Evolutionary conservation across 1,139 yeast species (phyloP), one percentile per base, ranked within the genome.

Genomic region (Scheffersomyces illinoinensis): DNA sequence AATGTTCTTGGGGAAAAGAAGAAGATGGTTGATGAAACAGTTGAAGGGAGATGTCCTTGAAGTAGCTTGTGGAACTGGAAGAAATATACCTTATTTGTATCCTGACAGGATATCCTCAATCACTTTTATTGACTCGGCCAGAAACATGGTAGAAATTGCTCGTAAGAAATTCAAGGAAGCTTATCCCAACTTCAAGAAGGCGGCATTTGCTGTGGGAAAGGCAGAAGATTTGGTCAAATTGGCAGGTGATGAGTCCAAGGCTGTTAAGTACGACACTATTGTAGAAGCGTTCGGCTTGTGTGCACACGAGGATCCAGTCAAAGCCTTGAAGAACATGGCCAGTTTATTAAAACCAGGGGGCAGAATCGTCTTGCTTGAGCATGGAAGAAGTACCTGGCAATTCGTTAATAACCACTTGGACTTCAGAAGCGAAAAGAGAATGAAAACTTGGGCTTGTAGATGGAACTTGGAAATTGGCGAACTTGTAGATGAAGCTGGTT

Each of bases 391-490:
- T 59, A 82, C 86, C 1, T 91, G 89, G 78, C 89, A 86, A 56
- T 85, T 89, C 60, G 83, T 95, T 64, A 95, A 96, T 73, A 84
- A 87, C 53, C 87, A 90, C 61, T 80, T 95, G 73, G 98, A 95
- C 73, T 85, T 86, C 63, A 83, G 96, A 64, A 93, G 97, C 7
- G 93, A 87, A 58, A 85, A 86, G 65, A 88, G 98, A 75, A 86
- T 93, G 78, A 85, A 90, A 63, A 88, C 90, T 14, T 95, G 98
- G 98, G 98, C 98, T 3, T 95, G 99, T 75, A 81, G 98, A 69
- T 95, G 98, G 98, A 95, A 95, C 69, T 79, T 95, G 63, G 98
- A 95, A 70, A 91, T 95, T 65, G 96, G 93, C 47, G 95, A 89
- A 66, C 81, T 95, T 57, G 82, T 95, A 43, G 93, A 90, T 68